Conservation (phyloP, 2,329 filamentous ascomycete genomes). For the Pestalotiopsis sp. region DNA sequence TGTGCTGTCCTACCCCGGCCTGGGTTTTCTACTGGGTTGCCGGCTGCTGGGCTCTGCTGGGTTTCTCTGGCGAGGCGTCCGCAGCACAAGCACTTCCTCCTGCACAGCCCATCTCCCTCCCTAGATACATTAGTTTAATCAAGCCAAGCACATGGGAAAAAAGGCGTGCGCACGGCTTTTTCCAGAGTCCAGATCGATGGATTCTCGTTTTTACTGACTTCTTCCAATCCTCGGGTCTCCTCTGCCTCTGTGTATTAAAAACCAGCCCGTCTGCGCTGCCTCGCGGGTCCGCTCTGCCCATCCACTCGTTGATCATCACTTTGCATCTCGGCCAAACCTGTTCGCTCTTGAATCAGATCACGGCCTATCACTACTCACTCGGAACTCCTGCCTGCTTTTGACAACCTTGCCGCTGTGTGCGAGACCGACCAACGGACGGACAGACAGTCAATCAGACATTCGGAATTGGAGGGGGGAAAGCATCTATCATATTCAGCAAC, state of each 20-base stretch:
- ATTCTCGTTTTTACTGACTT: not conserved
- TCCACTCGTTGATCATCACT: constrained; percentile 1
- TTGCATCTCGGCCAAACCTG: not conserved
- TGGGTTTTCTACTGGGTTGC: not conserved
- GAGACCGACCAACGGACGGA: not conserved
- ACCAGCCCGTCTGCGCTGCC: constrained; percentile 1
- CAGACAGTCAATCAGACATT: not conserved
- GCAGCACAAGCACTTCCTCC: constrained; percentile 3
- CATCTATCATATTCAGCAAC: not conserved
- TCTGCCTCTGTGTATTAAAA: not conserved
- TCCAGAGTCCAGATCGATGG: not conserved
- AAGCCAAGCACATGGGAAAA: not conserved
- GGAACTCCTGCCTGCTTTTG: not conserved
- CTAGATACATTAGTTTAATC: not conserved
- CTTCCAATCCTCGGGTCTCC: not conserved
- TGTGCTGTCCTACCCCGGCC: not conserved
- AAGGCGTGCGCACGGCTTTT: not conserved
- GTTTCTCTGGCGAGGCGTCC: not conserved
- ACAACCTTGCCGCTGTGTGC: not conserved
- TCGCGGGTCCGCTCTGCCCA: not conserved
- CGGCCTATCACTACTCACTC: not conserved
- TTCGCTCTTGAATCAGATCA: not conserved
- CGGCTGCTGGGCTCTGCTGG: not conserved
- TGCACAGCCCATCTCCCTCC: constrained; percentile 10
- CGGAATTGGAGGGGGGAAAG: not conserved